Percentiles rank a stretch among this genome's conserved stretches.
Conservation (phyloP, 352 stramenopile genomes). For the Phytophthora chlamydospora region DNA sequence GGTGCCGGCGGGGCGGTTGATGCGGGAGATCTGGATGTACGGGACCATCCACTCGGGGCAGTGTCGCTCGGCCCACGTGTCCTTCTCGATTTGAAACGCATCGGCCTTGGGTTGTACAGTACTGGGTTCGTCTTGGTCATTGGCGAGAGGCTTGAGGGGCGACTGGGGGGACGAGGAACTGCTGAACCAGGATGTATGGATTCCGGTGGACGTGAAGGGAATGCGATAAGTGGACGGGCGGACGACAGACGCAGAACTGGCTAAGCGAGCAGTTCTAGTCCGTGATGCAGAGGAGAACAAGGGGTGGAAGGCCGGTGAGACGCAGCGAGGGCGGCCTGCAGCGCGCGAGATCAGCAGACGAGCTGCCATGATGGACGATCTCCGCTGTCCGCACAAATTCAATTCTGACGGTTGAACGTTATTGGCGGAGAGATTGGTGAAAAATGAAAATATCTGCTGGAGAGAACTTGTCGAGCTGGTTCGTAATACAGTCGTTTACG, state of each 20-base stretch:
- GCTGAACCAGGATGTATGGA: slow-evolving; percentile 22
- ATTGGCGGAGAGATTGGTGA: not conserved
- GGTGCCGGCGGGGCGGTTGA: slow-evolving; percentile 88
- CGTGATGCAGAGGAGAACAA: not conserved
- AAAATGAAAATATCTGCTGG: slow-evolving; percentile 12
- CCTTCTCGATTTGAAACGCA: slow-evolving; percentile 77
- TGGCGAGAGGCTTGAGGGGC: slow-evolving; percentile 4
- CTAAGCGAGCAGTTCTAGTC: slow-evolving; percentile 4
- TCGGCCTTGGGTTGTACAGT: slow-evolving; percentile 19
- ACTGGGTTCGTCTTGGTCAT: not conserved
- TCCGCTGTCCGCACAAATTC: slow-evolving; percentile 7
- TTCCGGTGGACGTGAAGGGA: slow-evolving; percentile 16
- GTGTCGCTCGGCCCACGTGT: slow-evolving; percentile 87
- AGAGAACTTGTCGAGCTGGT: slow-evolving; percentile 2
- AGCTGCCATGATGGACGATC: slow-evolving; percentile 16
- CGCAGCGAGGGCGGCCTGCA: slow-evolving; percentile 11
- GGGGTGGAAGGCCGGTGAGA: not conserved
- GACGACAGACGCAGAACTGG: not conserved
- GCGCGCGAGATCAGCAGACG: slow-evolving; percentile 20
- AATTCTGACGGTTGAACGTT: slow-evolving; percentile 6
- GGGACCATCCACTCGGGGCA: slow-evolving; percentile 79
- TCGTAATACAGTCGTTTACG: no score
- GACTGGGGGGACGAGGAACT: slow-evolving; percentile 11
- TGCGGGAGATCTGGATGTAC: slow-evolving; percentile 86
- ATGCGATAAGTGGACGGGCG: slow-evolving; percentile 5